phyloP scores from a whole-genome alignment of 1,139 yeast genomes.

The Geotrichum carabidarum region DNA sequence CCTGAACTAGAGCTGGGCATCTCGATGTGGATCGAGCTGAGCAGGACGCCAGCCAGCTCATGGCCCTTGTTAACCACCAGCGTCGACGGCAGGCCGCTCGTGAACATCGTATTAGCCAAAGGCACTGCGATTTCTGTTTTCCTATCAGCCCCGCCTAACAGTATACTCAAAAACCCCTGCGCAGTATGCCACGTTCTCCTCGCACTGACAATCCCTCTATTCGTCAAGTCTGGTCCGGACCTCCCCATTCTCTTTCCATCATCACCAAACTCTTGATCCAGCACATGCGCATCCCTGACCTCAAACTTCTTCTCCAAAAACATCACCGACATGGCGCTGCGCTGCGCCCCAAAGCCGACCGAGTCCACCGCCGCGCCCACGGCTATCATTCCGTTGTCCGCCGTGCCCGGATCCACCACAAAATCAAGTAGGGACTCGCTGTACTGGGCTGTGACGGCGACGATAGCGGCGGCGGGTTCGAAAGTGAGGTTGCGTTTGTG shows the following conservation, averaged over 20 bases:
- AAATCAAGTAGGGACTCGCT: constrained; percentile 23
- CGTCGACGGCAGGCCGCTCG: constrained; percentile 31
- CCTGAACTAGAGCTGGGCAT: background rate
- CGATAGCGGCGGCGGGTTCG: constrained; percentile 19
- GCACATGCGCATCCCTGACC: constrained; percentile 24
- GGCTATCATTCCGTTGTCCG: constrained; percentile 19
- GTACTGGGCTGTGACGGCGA: constrained; percentile 33
- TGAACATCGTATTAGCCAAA: constrained; percentile 36
- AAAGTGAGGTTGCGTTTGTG: constrained; percentile 16
- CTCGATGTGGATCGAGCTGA: background rate
- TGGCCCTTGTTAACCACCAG: constrained; percentile 22
- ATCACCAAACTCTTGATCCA: constrained; percentile 17
- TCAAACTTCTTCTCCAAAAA: constrained; percentile 23
- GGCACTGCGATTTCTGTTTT: constrained; percentile 22
- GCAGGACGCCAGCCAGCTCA: constrained; percentile 15
- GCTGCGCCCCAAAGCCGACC: constrained; percentile 34
- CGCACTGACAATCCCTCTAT: constrained; percentile 24
- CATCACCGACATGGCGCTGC: constrained; percentile 32
- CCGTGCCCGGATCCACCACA: constrained; percentile 7
- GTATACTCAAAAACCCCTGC: constrained; percentile 27
- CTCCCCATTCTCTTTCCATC: background rate
- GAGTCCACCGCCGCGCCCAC: constrained; percentile 34
- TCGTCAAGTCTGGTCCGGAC: constrained; percentile 10
- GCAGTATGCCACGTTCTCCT: constrained; percentile 31
- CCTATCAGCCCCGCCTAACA: constrained; percentile 5